Percentiles rank a stretch among this genome's conserved stretches.
Conservation (phyloP, 2,329 filamentous ascomycete genomes). For the Thielaviopsis ethacetica region DNA sequence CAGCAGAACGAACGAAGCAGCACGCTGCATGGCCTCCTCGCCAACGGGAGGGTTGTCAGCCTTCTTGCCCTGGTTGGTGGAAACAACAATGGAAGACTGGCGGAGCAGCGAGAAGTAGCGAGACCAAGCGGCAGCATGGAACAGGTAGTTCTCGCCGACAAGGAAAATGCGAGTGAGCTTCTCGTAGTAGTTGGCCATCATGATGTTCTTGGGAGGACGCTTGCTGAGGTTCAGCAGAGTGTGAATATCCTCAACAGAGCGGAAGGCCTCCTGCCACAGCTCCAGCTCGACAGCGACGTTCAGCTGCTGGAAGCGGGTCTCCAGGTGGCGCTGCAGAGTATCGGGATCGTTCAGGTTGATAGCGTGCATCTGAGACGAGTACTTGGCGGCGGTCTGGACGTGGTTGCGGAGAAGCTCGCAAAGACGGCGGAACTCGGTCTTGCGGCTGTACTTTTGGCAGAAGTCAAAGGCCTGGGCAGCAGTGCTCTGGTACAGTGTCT, state of each 20-base stretch:
- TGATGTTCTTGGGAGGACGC: constrained; percentile 92
- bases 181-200: constrained; percentile 99
- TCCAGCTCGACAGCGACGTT: constrained; percentile 97
- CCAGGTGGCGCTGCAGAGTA: constrained; percentile 89
- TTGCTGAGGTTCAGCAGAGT: constrained; percentile 95
- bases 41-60: constrained; percentile 81
- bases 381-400: constrained; percentile 97
- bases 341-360: constrained; percentile 98
- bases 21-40: constrained; percentile 82
- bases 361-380: constrained; percentile 96
- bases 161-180: constrained; percentile 97
- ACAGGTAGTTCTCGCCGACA: constrained; percentile 97
- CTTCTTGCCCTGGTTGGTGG: constrained; percentile 76
- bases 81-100: constrained; percentile 70
- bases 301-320: constrained; percentile 95
- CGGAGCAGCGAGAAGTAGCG: constrained; percentile 93
- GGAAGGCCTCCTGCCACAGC: constrained; percentile 98
- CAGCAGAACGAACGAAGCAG: constrained; percentile 86
- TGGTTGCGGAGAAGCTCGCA: constrained; percentile 98
- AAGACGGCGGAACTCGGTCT: constrained; percentile 97
- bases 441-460: constrained; percentile 92
- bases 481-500: constrained; percentile 96
- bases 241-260: constrained; percentile 97
- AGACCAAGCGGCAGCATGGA: constrained; percentile 96
- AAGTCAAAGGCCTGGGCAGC: constrained; percentile 98